Base-by-base conservation (phyloP, 2,329 filamentous ascomycete genomes). In the Fusarium penzigii region DNA sequence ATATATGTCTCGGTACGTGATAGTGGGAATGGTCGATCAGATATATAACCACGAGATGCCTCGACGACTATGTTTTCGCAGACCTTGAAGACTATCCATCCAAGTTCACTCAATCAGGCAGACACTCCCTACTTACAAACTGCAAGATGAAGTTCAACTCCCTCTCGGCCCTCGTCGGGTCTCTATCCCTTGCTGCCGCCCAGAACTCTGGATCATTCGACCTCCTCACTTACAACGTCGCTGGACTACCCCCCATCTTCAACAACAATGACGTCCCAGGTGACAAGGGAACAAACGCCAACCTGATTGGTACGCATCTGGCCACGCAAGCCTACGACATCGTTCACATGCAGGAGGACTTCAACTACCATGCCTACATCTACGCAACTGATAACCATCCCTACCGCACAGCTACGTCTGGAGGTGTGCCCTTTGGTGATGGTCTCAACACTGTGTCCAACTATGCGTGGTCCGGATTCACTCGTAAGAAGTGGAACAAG, bases 331-430 rank as follows among this genome's bases (percentile, higher is more conserved):
- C 70, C 50, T 85, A 82, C 69, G 82, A 85, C 58, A 70, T 88
- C 29, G 83, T 88, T 64, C 77, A 89, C 57, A 72, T 86, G 13
- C 86, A 89, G 66, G 86, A 88, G 74, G 83, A 88, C 66, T 88
- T 88, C 75, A 86, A 86, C 70, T 88, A 83, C 68, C 84, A 89
- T 59, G 79, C 82, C 9, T 75, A 77, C 51, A 78, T 89, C 57
- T 88, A 88, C 68, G 73, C 72, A 10, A 81, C 80, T 13, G 82
- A 85, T 65, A 77, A 74, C 41, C 83, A 86, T 61, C 74, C 81
- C 4, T 78, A 80, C 68, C 78, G 85, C 48, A 88, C 85, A 1
- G 67, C 83, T 0, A 88, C 85, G 3, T 85, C 83, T 6, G 85
- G 86, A n/a, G 83, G 82, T 20, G 85, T 83, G 1, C 78, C 75